Conservation (phyloP, 2,329 filamentous ascomycete species). For the Nemania sp. region DNA sequence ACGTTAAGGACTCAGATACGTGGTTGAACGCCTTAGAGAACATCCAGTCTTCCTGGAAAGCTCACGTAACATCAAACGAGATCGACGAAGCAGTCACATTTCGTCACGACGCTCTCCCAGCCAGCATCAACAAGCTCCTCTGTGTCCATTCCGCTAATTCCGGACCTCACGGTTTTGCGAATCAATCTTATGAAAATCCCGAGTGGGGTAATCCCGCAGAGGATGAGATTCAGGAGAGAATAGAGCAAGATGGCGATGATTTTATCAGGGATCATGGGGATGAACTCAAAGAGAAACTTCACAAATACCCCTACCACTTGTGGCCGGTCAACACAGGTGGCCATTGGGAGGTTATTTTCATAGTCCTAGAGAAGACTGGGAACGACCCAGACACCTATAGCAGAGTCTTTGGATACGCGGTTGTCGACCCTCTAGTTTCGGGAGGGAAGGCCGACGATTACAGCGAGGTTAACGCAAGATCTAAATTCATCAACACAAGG, state of each 20-base stretch:
- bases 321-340: background rate
- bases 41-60: background rate
- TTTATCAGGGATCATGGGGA: background rate
- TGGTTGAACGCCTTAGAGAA: conserved; percentile 11
- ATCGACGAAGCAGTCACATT: conserved; percentile 9
- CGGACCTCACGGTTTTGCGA: background rate
- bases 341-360: conserved; percentile 15
- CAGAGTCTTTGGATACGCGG: background rate
- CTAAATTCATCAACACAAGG: background rate
- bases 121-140: background rate
- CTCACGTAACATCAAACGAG: background rate
- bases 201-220: background rate
- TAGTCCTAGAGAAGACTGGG: background rate
- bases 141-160: background rate
- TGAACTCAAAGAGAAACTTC: background rate
- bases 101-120: background rate
- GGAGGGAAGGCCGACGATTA: background rate
- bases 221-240: background rate
- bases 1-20: no score
- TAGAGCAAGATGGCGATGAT: no score
- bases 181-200: background rate
- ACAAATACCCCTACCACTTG: background rate
- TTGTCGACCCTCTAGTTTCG: background rate
- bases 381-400: background rate
- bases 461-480: background rate